These are phyloP conservation scores for Cichorium intybus DNA, from an alignment of 140 eudicot species.

Conservation along the genomic window DNA sequence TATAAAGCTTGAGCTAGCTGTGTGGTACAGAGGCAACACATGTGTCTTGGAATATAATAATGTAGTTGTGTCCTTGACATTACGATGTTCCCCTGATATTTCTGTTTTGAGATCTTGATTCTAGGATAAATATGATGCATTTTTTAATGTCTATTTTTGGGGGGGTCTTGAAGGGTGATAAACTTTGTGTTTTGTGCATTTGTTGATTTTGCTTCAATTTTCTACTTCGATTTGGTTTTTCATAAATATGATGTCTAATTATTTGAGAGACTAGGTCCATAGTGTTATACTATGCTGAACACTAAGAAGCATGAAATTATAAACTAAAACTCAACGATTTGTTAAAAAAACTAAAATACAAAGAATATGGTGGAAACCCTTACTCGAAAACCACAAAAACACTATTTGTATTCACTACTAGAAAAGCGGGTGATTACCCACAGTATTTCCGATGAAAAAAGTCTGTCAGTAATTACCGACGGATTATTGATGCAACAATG, in stretches of 20 bases:
- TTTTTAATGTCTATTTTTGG: slow-evolving; percentile 34
- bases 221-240: neutral
- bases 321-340: too few species aligned
- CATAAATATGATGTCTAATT: neutral
- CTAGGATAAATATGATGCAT: slow-evolving; percentile 22
- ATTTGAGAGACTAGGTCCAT: neutral
- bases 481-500: too few species aligned
- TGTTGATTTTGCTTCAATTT: slow-evolving; percentile 17
- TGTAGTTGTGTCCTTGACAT: slow-evolving; percentile 13
- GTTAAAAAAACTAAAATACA: too few species aligned
- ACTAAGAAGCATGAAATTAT: too few species aligned
- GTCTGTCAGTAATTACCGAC: too few species aligned
- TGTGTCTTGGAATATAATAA: slow-evolving; percentile 30
- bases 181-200: slow-evolving; percentile 43
- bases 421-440: too few species aligned
- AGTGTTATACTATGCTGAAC: too few species aligned
- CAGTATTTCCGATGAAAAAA: too few species aligned
- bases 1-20: slow-evolving; percentile 37
- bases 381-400: too few species aligned
- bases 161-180: slow-evolving; percentile 30
- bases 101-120: slow-evolving; percentile 41
- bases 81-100: slow-evolving; percentile 17
- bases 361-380: too few species aligned
- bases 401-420: too few species aligned
- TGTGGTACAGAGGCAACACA: slow-evolving; percentile 37